Percentiles rank a stretch among this genome's conserved stretches.
Evolutionary conservation across 192 early-diverging fungal species (phyloP).

Genomic region (Phlyctochytrium bullatum): DNA sequence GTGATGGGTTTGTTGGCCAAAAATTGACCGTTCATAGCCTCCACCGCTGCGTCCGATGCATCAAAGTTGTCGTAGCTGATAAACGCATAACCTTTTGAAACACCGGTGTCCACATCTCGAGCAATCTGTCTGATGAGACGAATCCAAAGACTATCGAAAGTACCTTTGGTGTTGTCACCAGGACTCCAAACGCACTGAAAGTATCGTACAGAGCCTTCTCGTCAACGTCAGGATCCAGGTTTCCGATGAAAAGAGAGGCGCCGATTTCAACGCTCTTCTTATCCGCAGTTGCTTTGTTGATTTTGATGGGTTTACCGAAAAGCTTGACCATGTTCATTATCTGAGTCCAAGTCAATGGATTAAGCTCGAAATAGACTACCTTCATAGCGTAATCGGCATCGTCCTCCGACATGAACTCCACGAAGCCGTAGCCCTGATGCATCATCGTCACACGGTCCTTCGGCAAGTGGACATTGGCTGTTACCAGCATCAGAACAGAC

Average conservation of each 20-base stretch:
- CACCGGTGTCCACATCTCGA: constrained; percentile 80
- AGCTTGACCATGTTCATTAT: constrained; percentile 97
- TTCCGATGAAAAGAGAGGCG: constrained; percentile 94
- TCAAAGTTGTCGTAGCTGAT: constrained; percentile 85
- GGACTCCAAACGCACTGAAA: constrained; percentile 89
- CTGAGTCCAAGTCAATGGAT: constrained; percentile 12
- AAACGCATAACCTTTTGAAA: constrained; percentile 91
- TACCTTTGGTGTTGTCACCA: constrained; percentile 83
- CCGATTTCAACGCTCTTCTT: constrained; percentile 88
- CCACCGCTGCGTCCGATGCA: constrained; percentile 92
- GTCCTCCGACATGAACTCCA: constrained; percentile 88
- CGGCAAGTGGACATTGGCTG: constrained; percentile 91
- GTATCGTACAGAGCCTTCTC: constrained; percentile 93
- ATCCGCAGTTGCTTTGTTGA: constrained; percentile 92
- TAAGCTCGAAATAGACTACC: constrained; percentile 17
- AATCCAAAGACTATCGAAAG: too few relatives aligned
- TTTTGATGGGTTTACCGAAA: constrained; percentile 90
- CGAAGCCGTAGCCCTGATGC: constrained; percentile 90
- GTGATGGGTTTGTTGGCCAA: constrained; percentile 90
- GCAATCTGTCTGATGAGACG: constrained; percentile 52
- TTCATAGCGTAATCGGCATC: constrained; percentile 97
- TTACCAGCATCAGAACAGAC: background rate
- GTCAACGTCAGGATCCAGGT: constrained; percentile 87
- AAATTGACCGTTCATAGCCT: constrained; percentile 97
- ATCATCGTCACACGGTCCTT: constrained; percentile 95